Evolutionary conservation across 192 early-diverging fungal species (phyloP), one percentile per base, ranked within the genome.

Genomic region (Gamsiella multidivaricata): DNA sequence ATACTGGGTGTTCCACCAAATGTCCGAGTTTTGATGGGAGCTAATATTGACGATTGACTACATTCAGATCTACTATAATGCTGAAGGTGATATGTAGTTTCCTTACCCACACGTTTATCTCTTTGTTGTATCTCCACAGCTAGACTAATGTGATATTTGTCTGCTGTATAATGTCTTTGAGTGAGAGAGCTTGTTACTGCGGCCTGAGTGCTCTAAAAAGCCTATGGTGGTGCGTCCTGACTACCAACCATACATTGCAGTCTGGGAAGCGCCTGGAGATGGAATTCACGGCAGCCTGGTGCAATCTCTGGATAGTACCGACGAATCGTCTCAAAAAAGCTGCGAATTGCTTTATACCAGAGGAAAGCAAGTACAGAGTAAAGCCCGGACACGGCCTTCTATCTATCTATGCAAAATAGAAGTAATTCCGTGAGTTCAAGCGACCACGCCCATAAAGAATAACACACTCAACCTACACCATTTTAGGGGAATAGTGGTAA

Each of bases 21-120:
- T 42, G 92, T 94, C 5, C 81, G 91, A 68, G 85, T 87, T 43
- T 94, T 95, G 58, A 92, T 94, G 90, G 90, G 89, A 5, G 94
- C 95, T 8, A 89, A 89, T 51, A 84, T 96, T 65, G 94, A n/a
- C n/a, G n/a, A n/a, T n/a, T n/a, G n/a, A n/a, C n/a, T n/a, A n/a
- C n/a, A n/a, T n/a, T n/a, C 92, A 25, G 92, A 94, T 29, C 83
- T 96, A 65, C 93, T 89, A 7, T 74, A 92, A 10, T 88, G 89
- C 82, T 76, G 81, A 80, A 80, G 45, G 47, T 32, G 43, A n/a
- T n/a, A n/a, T 31, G 55, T 65, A 17, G 26, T 29, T 31, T 15
- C 92, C 23, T 91, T 88, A 22, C 70, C 90, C 54, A 90, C 90
- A 12, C 71, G 76, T 42, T 84, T 84, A 9, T 29, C 39, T n/a